Evolutionary conservation across 1,284 basidiomycete species (phyloP).

Genomic region (Microbotryum violaceum): DNA sequence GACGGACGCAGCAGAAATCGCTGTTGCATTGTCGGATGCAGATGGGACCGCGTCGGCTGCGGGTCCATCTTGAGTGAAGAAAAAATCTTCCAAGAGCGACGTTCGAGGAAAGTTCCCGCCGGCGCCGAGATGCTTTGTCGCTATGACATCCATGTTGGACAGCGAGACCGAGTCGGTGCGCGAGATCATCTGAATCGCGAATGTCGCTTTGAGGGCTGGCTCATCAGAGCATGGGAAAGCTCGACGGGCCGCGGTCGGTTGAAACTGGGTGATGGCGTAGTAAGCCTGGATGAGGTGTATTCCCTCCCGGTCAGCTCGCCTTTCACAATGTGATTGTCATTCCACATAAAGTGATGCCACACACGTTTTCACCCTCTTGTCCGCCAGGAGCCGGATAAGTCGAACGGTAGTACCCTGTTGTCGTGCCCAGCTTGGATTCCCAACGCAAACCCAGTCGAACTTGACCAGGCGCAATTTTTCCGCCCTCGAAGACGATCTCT

Average conservation of each 20-base stretch:
- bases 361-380: slow-evolving; percentile 54
- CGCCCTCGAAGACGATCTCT: slow-evolving; percentile 53
- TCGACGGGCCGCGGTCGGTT: slow-evolving; percentile 60
- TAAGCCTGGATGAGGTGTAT: slow-evolving; percentile 26
- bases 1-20: too few relatives aligned
- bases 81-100: background rate
- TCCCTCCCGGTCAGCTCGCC: slow-evolving; percentile 50
- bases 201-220: slow-evolving; percentile 83
- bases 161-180: slow-evolving; percentile 51
- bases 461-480: slow-evolving; percentile 18
- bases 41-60: too few relatives aligned
- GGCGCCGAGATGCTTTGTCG: slow-evolving; percentile 33
- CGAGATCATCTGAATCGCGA: slow-evolving; percentile 72
- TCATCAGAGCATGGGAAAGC: slow-evolving; percentile 72
- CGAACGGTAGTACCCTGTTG: slow-evolving; percentile 44
- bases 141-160: slow-evolving; percentile 75
- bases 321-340: too few relatives aligned
- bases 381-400: slow-evolving; percentile 42
- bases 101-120: background rate
- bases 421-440: slow-evolving; percentile 40
- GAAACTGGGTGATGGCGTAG: slow-evolving; percentile 41
- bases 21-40: too few relatives aligned
- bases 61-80: too few relatives aligned
- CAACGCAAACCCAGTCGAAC: slow-evolving; percentile 39
- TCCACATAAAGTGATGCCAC: too few relatives aligned